Percentiles rank a stretch among this genome's conserved stretches.
phyloP scores from a whole-genome alignment of 306 rosid genomes.

The Oxytropis ochrocephala region DNA sequence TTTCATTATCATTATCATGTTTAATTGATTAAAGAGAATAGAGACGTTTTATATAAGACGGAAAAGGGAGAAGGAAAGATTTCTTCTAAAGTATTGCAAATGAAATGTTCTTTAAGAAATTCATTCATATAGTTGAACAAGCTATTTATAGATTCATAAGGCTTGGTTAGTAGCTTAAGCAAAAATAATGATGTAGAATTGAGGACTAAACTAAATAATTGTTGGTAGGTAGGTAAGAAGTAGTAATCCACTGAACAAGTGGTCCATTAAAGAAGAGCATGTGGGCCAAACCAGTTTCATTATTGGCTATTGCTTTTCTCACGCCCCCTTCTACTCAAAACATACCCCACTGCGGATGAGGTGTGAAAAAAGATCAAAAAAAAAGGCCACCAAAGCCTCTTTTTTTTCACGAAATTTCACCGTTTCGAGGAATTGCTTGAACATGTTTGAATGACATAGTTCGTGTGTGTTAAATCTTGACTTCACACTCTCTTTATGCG shows the following conservation, averaged over 20 bases:
- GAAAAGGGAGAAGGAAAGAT: not conserved
- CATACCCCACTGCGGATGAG: no score
- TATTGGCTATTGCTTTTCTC: no score
- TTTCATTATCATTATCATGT: no score
- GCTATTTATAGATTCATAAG: not conserved
- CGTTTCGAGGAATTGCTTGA: no score
- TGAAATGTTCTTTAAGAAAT: not conserved
- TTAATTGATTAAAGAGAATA: no score
- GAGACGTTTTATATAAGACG: not conserved
- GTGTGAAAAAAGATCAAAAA: no score
- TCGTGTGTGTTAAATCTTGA: no score
- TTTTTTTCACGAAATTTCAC: no score
- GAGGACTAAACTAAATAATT: not conserved
- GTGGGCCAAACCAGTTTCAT: conserved; percentile 1
- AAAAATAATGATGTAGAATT: not conserved
- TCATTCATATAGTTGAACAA: not conserved
- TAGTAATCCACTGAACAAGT: not conserved
- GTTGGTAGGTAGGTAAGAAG: not conserved
- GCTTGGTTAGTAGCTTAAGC: not conserved
- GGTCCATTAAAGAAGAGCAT: not conserved
- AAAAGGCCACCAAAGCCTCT: no score
- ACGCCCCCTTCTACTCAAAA: no score
- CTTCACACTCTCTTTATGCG: no score
- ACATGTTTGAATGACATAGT: no score
- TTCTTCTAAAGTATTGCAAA: not conserved